These are phyloP conservation scores for Colletotrichum chlorophyti DNA, from an alignment of 2,329 filamentous ascomycete species.

Conservation along the genomic window DNA sequence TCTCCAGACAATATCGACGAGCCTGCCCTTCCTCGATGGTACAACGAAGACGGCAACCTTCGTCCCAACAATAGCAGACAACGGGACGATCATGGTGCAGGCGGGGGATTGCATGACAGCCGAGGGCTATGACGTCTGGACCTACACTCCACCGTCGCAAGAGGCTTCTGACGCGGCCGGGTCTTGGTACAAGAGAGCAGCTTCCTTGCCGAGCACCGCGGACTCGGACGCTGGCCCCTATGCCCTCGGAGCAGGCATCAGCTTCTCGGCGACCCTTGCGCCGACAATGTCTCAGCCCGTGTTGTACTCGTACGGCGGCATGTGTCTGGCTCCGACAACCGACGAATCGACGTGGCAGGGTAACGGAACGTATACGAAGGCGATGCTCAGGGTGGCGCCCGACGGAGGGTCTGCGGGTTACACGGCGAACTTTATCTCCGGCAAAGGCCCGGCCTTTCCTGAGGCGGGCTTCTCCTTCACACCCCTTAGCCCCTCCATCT, in stretches of 20 bases:
- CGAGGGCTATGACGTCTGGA: constrained; percentile 69
- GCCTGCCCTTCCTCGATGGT: constrained; percentile 68
- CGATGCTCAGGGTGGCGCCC: constrained; percentile 74
- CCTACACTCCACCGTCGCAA: constrained; percentile 58
- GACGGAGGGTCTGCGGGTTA: constrained; percentile 38
- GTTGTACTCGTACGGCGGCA: constrained; percentile 85
- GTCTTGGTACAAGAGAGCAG: constrained; percentile 49
- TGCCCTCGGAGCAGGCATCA: constrained; percentile 63
- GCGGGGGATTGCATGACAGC: constrained; percentile 72
- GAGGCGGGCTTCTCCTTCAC: constrained; percentile 91
- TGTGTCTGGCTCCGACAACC: constrained; percentile 71
- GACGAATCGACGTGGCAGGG: constrained; percentile 65
- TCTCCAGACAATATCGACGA: constrained; percentile 58
- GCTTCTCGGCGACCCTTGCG: constrained; percentile 69
- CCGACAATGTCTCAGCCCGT: constrained; percentile 59
- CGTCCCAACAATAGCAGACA: constrained; percentile 68
- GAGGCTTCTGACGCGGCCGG: constrained; percentile 45
- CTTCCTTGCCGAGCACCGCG: constrained; percentile 28
- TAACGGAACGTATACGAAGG: constrained; percentile 78
- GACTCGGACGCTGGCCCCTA: constrained; percentile 45
- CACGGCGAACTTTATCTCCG: constrained; percentile 42
- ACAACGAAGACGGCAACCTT: constrained; percentile 62
- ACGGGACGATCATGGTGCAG: constrained; percentile 76
- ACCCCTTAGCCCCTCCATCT: constrained; percentile 71
- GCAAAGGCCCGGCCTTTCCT: constrained; percentile 56